Percentiles rank a stretch among this genome's conserved stretches.
Conservation (phyloP, 495 filamentous ascomycete genomes). For the Penicilliopsis zonata region DNA sequence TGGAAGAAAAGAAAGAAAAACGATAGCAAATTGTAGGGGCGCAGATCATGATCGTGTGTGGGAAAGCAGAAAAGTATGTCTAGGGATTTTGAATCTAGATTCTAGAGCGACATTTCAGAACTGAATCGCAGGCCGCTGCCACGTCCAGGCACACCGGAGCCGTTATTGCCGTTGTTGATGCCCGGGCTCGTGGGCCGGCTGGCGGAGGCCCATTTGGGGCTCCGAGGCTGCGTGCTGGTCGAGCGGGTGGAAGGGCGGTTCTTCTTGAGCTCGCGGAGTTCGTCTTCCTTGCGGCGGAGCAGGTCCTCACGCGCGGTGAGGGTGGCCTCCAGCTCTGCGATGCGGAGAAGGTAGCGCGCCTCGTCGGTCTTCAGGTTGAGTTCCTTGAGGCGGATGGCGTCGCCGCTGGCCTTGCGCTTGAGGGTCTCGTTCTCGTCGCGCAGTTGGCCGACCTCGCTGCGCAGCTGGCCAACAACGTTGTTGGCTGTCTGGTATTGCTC, state of each 20-base stretch:
- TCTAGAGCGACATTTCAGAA: slow-evolving; percentile 24
- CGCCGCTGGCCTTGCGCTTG: slow-evolving; percentile 35
- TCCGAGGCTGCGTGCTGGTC: slow-evolving; percentile 34
- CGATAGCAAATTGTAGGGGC: no score
- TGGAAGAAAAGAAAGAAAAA: no score
- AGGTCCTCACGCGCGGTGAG: slow-evolving; percentile 32
- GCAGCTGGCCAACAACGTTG: slow-evolving; percentile 35
- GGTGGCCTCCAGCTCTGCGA: slow-evolving; percentile 38
- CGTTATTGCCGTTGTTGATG: slow-evolving; percentile 18
- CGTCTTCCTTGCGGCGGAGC: slow-evolving; percentile 46
- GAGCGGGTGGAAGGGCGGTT: slow-evolving; percentile 34
- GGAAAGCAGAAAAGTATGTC: no score
- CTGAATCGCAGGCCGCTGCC: slow-evolving; percentile 30
- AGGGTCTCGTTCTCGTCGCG: slow-evolving; percentile 33
- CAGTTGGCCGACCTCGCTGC: slow-evolving; percentile 38
- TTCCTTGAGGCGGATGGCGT: slow-evolving; percentile 38
- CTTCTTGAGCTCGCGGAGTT: slow-evolving; percentile 44
- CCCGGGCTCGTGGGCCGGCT: slow-evolving; percentile 36
- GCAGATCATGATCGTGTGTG: no score
- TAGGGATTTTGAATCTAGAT: no score
- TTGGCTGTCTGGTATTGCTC: slow-evolving; percentile 54
- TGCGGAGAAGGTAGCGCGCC: slow-evolving; percentile 18
- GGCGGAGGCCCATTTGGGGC: slow-evolving; percentile 24
- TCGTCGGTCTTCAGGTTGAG: slow-evolving; percentile 33
- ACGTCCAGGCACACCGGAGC: slow-evolving; percentile 17